Evolutionary conservation across 495 filamentous ascomycete species (phyloP).

Genomic region (Penicillium crystallinum): DNA sequence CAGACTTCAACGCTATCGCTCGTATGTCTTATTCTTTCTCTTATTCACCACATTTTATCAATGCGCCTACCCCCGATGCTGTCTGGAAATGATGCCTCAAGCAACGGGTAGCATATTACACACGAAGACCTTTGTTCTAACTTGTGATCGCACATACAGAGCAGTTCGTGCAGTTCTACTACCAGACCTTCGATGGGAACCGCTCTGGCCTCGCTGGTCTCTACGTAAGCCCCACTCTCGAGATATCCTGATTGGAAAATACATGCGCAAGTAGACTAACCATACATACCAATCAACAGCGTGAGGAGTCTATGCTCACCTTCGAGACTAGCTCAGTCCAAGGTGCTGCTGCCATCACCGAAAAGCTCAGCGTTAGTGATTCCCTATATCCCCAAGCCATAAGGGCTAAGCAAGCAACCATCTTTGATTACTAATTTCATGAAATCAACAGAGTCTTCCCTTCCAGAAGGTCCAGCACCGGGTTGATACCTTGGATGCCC

Average conservation of each 20-base stretch:
- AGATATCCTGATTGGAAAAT: no score
- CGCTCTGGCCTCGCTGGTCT: constrained; percentile 57
- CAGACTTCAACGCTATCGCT: constrained; percentile 52
- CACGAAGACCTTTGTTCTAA: constrained; percentile 10
- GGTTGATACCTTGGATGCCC: constrained; percentile 65
- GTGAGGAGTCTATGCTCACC: constrained; percentile 84
- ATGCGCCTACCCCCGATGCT: constrained; percentile 8
- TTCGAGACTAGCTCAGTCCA: constrained; percentile 64
- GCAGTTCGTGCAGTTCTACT: constrained; percentile 85
- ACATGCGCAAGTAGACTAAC: neutral
- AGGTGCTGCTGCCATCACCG: constrained; percentile 58
- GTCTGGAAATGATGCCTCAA: neutral
- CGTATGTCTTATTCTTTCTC: constrained; percentile 38
- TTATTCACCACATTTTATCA: neutral
- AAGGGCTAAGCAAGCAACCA: neutral
- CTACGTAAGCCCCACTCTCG: constrained; percentile 59
- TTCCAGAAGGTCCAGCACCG: constrained; percentile 75
- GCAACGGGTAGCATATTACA: neutral
- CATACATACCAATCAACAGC: constrained; percentile 44
- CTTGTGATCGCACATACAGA: constrained; percentile 41
- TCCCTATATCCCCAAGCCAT: neutral
- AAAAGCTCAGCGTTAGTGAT: constrained; percentile 68
- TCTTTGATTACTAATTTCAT: neutral
- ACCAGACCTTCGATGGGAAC: constrained; percentile 71
- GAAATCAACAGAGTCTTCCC: constrained; percentile 55